Percentiles rank a stretch among this genome's conserved stretches.
Conservation (phyloP, 2,329 filamentous ascomycete genomes). For the Clonostachys rosea region DNA sequence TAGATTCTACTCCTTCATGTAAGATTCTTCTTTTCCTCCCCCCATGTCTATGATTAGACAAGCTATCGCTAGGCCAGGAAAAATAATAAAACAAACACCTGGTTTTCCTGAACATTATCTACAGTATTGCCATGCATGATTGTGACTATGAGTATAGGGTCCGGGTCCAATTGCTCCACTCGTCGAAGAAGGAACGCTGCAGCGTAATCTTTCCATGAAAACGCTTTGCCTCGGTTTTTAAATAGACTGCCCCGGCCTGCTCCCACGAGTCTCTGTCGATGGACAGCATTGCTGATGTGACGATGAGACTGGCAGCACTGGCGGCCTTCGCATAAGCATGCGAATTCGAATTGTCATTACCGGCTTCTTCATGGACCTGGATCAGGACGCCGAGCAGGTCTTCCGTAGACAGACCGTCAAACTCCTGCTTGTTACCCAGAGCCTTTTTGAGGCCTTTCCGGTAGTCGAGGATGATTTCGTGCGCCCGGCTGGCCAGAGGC, state of each 20-base stretch:
- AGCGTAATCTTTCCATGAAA: conserved; percentile 54
- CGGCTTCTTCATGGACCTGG: conserved; percentile 64
- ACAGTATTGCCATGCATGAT: too few relatives aligned
- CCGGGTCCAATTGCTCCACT: conserved; percentile 72
- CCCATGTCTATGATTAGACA: too few relatives aligned
- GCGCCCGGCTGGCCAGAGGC: conserved; percentile 68
- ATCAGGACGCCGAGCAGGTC: conserved; percentile 54
- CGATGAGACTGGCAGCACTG: conserved; percentile 65
- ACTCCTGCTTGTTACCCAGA: conserved; percentile 21
- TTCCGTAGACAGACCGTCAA: conserved; percentile 30
- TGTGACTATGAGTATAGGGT: conserved; percentile 16
- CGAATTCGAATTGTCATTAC: conserved; percentile 57
- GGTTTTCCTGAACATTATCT: too few relatives aligned
- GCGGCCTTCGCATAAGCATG: conserved; percentile 71
- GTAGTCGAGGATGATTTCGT: conserved; percentile 67
- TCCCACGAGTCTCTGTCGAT: conserved; percentile 46
- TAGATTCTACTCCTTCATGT: too few relatives aligned
- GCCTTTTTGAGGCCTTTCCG: conserved; percentile 62
- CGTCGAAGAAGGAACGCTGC: conserved; percentile 61
- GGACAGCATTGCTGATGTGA: conserved; percentile 58
- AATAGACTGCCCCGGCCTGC: conserved; percentile 60
- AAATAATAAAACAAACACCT: too few relatives aligned
- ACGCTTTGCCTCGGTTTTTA: conserved; percentile 52
- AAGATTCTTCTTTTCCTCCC: too few relatives aligned
- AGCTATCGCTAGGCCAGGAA: too few relatives aligned